These are phyloP conservation scores for Globisporangium heterothallicum DNA, from an alignment of 352 stramenopile genomes.

Conservation along the genomic window DNA sequence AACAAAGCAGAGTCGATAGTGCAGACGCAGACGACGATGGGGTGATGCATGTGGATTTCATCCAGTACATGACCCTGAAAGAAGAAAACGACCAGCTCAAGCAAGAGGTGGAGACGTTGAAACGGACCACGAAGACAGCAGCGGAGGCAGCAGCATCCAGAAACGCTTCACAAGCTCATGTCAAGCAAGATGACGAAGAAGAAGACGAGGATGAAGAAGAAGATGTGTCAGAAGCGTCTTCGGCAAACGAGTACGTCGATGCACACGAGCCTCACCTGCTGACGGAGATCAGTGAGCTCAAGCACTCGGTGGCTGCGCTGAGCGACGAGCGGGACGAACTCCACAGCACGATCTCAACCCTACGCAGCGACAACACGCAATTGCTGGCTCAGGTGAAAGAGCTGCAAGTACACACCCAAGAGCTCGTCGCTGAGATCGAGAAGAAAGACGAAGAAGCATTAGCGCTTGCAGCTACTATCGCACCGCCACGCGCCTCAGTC, in stretches of 20 bases:
- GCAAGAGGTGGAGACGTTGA: conserved; percentile 35
- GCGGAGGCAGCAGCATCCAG: conserved; percentile 1
- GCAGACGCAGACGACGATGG: conserved; percentile 16
- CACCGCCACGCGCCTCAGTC: not conserved
- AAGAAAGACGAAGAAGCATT: conserved; percentile 20
- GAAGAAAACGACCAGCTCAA: conserved; percentile 47
- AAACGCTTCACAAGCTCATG: conserved; percentile 1
- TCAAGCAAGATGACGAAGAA: conserved; percentile 7
- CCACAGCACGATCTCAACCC: not conserved
- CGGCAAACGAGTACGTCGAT: conserved; percentile 50
- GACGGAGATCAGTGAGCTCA: conserved; percentile 47
- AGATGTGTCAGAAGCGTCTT: conserved; percentile 39
- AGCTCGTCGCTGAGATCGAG: conserved; percentile 15
- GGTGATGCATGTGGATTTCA: conserved; percentile 50
- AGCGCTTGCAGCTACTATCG: not conserved
- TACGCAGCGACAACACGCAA: conserved; percentile 15
- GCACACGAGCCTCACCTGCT: conserved; percentile 50
- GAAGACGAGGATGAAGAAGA: conserved; percentile 21
- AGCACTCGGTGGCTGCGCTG: conserved; percentile 20
- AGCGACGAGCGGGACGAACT: conserved; percentile 15
- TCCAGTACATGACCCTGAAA: conserved; percentile 42
- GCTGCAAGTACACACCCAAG: conserved; percentile 13
- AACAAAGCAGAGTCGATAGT: not conserved
- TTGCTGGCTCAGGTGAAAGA: conserved; percentile 16
- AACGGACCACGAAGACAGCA: not conserved